These are phyloP conservation scores for Atkinsonella hypoxylon DNA, from an alignment of 2,329 filamentous ascomycete genomes.

Conservation along the genomic window DNA sequence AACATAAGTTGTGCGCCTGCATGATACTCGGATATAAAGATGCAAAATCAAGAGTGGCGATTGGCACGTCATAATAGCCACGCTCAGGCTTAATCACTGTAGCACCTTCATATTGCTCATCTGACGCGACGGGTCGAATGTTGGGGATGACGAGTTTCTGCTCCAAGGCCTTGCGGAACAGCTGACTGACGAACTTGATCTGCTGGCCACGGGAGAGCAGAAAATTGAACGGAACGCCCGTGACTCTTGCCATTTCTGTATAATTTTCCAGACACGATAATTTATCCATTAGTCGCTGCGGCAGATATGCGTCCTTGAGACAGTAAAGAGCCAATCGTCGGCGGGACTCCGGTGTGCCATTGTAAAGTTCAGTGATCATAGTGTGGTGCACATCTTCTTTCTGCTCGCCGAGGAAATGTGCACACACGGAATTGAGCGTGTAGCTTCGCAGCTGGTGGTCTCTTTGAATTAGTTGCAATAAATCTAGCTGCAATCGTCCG, in stretches of 20 bases:
- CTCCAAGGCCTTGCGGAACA: slow-evolving; percentile 89
- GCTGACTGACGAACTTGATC: slow-evolving; percentile 92
- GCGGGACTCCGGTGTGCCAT: slow-evolving; percentile 86
- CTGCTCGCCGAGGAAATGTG: slow-evolving; percentile 90
- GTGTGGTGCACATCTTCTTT: slow-evolving; percentile 98
- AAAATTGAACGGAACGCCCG: slow-evolving; percentile 93
- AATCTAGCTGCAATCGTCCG: slow-evolving; percentile 80
- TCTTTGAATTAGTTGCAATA: slow-evolving; percentile 88
- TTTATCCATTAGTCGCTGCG: slow-evolving; percentile 91
- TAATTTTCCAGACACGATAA: slow-evolving; percentile 98
- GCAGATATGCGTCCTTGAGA: slow-evolving; percentile 92
- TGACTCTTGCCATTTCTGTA: slow-evolving; percentile 98
- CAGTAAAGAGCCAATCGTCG: slow-evolving; percentile 90
- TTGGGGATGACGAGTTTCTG: slow-evolving; percentile 94
- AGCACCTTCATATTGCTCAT: slow-evolving; percentile 93
- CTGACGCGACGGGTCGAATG: slow-evolving; percentile 52
- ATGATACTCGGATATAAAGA: slow-evolving; percentile 98
- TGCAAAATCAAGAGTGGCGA: slow-evolving; percentile 96
- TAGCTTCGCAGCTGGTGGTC: slow-evolving; percentile 95
- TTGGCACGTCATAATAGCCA: slow-evolving; percentile 88
- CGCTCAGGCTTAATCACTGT: slow-evolving; percentile 93
- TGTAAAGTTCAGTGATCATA: slow-evolving; percentile 98
- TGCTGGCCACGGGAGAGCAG: slow-evolving; percentile 87
- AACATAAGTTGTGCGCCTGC: slow-evolving; percentile 96
- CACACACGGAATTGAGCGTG: slow-evolving; percentile 89